Conservation (phyloP, 371 early-diverging fungal species). For the Haplosporangium sp. region DNA sequence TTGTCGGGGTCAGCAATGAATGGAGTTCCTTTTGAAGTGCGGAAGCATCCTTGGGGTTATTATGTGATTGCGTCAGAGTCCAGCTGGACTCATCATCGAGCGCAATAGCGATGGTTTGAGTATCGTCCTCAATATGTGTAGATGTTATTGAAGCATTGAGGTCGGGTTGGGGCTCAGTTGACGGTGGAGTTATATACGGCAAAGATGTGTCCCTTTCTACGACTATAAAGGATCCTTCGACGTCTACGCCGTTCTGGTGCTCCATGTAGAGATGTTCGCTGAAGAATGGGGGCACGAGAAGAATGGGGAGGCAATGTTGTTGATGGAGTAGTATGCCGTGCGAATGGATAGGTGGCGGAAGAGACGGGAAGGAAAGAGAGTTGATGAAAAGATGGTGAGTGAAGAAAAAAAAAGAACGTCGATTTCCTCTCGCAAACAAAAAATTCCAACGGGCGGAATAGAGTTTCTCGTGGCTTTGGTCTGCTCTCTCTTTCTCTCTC, state of each 20-base stretch:
- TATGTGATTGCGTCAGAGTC: background rate
- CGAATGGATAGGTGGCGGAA: background rate
- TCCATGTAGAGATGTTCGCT: constrained; percentile 1
- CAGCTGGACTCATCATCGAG: background rate
- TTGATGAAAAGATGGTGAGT: background rate
- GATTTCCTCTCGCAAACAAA: background rate
- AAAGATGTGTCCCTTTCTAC: background rate
- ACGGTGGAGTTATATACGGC: background rate
- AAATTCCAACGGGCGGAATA: background rate
- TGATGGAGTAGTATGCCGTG: too few species aligned
- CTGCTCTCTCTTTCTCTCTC: too few species aligned
- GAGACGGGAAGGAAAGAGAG: background rate
- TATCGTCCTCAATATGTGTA: background rate
- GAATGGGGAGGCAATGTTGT: background rate
- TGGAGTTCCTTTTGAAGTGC: constrained; percentile 17
- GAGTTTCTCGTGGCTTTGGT: too few species aligned
- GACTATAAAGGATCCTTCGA: constrained; percentile 26
- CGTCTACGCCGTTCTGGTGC: constrained; percentile 2
- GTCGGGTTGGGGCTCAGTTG: background rate
- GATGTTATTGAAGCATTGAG: too few species aligned
- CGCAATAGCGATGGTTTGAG: background rate
- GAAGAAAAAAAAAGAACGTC: background rate
- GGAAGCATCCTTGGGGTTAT: background rate
- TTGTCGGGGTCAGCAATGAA: constrained; percentile 15
- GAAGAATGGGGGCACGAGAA: background rate